phyloP scores from a whole-genome alignment of 2,329 filamentous ascomycete species.

The Huntiella savannae region DNA sequence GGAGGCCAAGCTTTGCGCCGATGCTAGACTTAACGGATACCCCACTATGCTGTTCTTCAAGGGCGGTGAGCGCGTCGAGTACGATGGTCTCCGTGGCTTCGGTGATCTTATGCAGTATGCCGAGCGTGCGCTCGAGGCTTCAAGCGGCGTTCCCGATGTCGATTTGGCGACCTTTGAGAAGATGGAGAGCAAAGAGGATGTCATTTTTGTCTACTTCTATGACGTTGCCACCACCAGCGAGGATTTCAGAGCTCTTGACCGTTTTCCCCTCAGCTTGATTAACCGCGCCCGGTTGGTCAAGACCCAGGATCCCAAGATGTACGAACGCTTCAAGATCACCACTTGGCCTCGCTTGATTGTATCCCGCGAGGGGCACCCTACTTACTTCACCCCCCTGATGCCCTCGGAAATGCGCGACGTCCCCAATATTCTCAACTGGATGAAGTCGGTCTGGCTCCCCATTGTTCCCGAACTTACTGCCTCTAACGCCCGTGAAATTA shows the following conservation, averaged over 20 bases:
- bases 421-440: slow-evolving; percentile 63
- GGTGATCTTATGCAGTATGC: slow-evolving; percentile 80
- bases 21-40: slow-evolving; percentile 59
- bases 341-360: slow-evolving; percentile 92
- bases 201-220: slow-evolving; percentile 95
- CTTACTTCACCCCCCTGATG: slow-evolving; percentile 72
- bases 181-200: slow-evolving; percentile 81
- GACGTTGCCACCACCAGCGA: slow-evolving; percentile 85
- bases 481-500: slow-evolving; percentile 80
- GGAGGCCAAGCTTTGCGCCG: slow-evolving; percentile 78
- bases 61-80: slow-evolving; percentile 79
- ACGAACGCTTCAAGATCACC: slow-evolving; percentile 77
- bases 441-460: slow-evolving; percentile 89
- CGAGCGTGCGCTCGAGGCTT: slow-evolving; percentile 65
- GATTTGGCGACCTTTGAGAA: slow-evolving; percentile 57
- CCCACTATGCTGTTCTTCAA: slow-evolving; percentile 89
- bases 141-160: slow-evolving; percentile 61
- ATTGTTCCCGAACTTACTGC: slow-evolving; percentile 88
- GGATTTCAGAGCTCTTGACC: slow-evolving; percentile 76
- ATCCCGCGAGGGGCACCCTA: slow-evolving; percentile 70
- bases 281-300: slow-evolving; percentile 87
- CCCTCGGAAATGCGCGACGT: slow-evolving; percentile 87
- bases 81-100: slow-evolving; percentile 74
- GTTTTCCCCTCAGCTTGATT: slow-evolving; percentile 70
- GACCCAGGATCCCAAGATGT: slow-evolving; percentile 59